These are phyloP conservation scores for Camellia japonica DNA, from an alignment of 148 eudicot genomes.

Conservation along the genomic window DNA sequence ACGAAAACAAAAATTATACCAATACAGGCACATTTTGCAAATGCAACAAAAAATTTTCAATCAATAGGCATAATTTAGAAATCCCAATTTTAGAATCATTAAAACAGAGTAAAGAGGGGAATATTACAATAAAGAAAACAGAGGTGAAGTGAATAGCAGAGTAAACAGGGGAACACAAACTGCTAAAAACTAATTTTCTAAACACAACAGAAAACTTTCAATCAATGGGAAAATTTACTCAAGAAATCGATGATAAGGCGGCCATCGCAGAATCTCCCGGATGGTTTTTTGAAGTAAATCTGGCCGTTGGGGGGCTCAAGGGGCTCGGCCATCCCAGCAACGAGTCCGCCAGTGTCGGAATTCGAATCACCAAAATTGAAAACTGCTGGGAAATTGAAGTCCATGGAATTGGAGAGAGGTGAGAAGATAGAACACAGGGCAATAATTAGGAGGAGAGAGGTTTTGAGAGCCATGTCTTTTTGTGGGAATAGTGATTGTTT, in stretches of 20 bases:
- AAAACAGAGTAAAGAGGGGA: not conserved
- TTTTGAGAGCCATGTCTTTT: slow-evolving; percentile 38
- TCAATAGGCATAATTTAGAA: no score
- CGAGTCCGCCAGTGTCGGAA: slow-evolving; percentile 83
- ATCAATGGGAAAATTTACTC: slow-evolving; percentile 35
- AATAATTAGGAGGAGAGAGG: slow-evolving; percentile 22
- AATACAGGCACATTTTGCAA: no score
- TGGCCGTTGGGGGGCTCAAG: slow-evolving; percentile 76
- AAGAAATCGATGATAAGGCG: slow-evolving; percentile 81
- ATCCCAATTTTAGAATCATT: not conserved
- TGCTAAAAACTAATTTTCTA: not conserved
- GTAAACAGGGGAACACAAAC: not conserved
- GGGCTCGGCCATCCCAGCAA: slow-evolving; percentile 54
- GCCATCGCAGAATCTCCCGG: slow-evolving; percentile 91
- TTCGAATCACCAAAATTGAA: slow-evolving; percentile 96
- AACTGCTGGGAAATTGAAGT: slow-evolving; percentile 79
- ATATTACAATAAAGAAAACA: not conserved
- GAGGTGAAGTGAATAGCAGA: not conserved
- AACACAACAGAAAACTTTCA: not conserved
- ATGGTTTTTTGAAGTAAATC: slow-evolving; percentile 72
- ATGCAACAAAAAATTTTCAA: no score
- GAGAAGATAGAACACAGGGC: slow-evolving; percentile 29
- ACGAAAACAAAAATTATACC: no score
- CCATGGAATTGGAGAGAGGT: slow-evolving; percentile 38
- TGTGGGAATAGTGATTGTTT: slow-evolving; percentile 14